These are phyloP conservation scores for Cladosporium sp. DNA, from an alignment of 2,329 filamentous ascomycete species.

Conservation along the genomic window DNA sequence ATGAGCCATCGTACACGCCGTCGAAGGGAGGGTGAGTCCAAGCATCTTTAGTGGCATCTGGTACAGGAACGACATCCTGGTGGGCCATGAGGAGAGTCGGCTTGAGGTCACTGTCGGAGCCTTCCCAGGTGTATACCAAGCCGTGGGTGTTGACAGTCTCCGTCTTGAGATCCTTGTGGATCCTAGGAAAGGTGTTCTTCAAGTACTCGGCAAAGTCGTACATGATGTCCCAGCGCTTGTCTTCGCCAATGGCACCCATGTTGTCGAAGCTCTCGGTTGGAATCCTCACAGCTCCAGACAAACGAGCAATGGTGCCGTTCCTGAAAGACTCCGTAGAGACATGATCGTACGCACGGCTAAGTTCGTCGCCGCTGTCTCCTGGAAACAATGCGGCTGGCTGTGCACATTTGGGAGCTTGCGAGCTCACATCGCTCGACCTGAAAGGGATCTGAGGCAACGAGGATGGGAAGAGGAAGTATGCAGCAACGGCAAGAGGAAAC, in stretches of 20 bases:
- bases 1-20: conserved; percentile 48
- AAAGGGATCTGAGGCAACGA: not conserved
- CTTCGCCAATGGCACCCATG: conserved; percentile 48
- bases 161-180: conserved; percentile 26
- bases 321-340: conserved; percentile 26
- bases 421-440: not conserved
- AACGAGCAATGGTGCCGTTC: conserved; percentile 37
- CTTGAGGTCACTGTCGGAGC: conserved; percentile 48
- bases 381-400: conserved; percentile 27
- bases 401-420: conserved; percentile 16
- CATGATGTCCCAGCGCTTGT: conserved; percentile 51
- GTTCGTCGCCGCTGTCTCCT: conserved; percentile 16
- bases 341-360: conserved; percentile 27
- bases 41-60: conserved; percentile 34
- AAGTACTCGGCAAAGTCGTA: conserved; percentile 46
- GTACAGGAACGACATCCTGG: conserved; percentile 52
- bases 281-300: conserved; percentile 51
- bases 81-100: conserved; percentile 50
- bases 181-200: conserved; percentile 47
- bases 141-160: conserved; percentile 59
- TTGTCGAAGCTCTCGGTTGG: conserved; percentile 53
- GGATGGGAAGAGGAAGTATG: conserved; percentile 6
- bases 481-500: conserved; percentile 7
- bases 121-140: conserved; percentile 54
- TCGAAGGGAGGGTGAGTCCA: conserved; percentile 52